Base-by-base conservation (phyloP, 805 yeast genomes). In the Wickerhamiella galacta region DNA sequence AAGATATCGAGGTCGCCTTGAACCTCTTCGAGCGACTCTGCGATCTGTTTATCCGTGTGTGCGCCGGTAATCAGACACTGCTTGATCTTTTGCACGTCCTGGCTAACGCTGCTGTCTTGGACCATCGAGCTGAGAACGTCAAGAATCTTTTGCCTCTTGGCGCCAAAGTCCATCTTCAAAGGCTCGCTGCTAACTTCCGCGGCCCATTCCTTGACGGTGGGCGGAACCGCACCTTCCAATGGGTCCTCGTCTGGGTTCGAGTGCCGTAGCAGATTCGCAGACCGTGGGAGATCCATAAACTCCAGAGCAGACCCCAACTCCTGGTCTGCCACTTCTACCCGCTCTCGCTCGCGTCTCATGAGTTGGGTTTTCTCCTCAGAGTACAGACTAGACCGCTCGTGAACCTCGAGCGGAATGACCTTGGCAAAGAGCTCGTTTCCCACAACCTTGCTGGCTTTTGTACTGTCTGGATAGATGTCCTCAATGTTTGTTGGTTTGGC, bases 281-380 rank as follows among this genome's bases (percentile, higher is more conserved):
- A 2, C 79, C 66, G 28, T 2, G 95, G 94, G 35, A 87, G 59
- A 36, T 75, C 75, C 42, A 82, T 65, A 44, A 68, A 82, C 45
- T 83, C 96, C 37, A 83, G 62, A 7, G 80, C 80, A 1, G 94
- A 79, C 2, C 64, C 54, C 30, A 77, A 63, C 48, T 85, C 90
- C 51, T 80, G 78, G 46, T 81, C 71, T 0, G 93, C 76, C 7
- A 83, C 66, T 36, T 79, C 85, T 16, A 72, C 66, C 38, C 65
- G 65, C 39, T 85, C 95, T 28, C 73, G 63, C 47, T 81, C 83
- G 27, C 60, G 64, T 46, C 96, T 66, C 29, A 82, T 54, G 23
- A 80, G 55, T 40, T 68, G 72, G 0, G 94, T 87, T 52, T 81
- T 78, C 49, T 80, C 83, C 50, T 87, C 98, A 0, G 94, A 77